Percentiles rank a stretch among this genome's conserved stretches.
These are phyloP conservation scores for Dictyostelium citrinum DNA, from an alignment of 78 protist genomes.

Conservation along the genomic window DNA sequence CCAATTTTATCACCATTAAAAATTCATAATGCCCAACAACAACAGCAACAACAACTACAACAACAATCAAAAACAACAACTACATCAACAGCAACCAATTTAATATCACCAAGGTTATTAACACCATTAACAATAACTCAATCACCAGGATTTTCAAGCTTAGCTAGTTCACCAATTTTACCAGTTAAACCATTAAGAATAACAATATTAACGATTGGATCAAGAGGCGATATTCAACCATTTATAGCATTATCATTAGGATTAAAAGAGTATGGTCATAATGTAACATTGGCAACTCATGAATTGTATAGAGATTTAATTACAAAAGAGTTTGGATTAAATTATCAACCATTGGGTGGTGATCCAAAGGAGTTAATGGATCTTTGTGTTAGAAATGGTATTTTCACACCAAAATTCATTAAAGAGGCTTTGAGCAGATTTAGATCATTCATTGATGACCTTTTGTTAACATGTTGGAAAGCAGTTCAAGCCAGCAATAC, in stretches of 20 bases:
- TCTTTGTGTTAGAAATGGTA: constrained; percentile 69
- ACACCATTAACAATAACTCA: background rate
- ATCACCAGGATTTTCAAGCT: background rate
- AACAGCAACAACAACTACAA: background rate
- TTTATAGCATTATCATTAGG: constrained; percentile 68
- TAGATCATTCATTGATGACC: constrained; percentile 71
- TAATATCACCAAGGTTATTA: background rate
- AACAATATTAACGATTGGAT: constrained; percentile 63
- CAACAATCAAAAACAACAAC: background rate
- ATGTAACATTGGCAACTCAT: constrained; percentile 61
- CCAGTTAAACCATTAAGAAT: constrained; percentile 9
- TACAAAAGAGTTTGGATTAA: constrained; percentile 20
- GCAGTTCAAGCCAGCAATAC: constrained; percentile 49
- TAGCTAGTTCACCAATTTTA: background rate
- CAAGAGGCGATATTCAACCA: constrained; percentile 84
- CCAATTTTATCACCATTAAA: background rate
- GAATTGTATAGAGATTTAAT: constrained; percentile 37
- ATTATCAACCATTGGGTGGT: constrained; percentile 63
- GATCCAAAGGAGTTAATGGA: constrained; percentile 82
- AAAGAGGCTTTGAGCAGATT: constrained; percentile 62
- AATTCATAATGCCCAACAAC: background rate
- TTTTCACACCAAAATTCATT: constrained; percentile 53
- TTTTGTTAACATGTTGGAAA: constrained; percentile 56
- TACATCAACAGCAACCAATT: background rate
- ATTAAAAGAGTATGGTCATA: constrained; percentile 45